Percentiles rank a stretch among this genome's conserved stretches.
Conservation (phyloP, 2,329 filamentous ascomycete genomes). For the Colletotrichum coccodes region DNA sequence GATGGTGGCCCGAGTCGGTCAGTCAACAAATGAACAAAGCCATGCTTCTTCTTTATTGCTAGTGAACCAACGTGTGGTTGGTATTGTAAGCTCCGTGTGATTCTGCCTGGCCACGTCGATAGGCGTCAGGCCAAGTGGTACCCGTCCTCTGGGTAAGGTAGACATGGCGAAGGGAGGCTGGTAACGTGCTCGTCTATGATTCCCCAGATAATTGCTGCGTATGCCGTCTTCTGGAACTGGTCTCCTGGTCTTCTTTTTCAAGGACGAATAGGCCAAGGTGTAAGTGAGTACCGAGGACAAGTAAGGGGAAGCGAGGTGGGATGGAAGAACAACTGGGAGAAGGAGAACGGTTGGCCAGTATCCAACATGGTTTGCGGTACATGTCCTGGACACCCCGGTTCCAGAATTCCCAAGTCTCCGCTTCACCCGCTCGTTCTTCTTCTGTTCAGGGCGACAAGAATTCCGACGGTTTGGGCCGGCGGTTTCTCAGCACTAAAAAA, state of each 20-base stretch:
- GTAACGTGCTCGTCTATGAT: not conserved
- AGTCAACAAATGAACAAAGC: conserved; percentile 12
- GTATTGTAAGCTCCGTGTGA: not conserved
- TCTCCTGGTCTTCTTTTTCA: not conserved
- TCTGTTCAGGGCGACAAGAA: conserved; percentile 1
- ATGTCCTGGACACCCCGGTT: not conserved
- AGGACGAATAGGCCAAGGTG: too few relatives aligned
- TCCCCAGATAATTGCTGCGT: not conserved
- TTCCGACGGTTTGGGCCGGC: conserved; percentile 22
- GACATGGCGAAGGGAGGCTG: not conserved
- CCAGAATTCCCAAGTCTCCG: too few relatives aligned
- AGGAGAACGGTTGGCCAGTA: too few relatives aligned
- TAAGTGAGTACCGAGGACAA: not conserved
- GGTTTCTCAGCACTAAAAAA: not conserved
- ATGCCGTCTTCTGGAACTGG: not conserved
- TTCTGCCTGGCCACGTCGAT: conserved; percentile 4
- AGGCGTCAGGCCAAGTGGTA: conserved; percentile 6
- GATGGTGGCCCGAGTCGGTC: not conserved
- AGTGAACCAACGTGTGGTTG: conserved; percentile 4
- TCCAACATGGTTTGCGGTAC: not conserved
- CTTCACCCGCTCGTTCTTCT: not conserved
- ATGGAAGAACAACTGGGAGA: not conserved
- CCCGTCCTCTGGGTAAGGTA: conserved; percentile 2
- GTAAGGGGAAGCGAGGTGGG: not conserved
- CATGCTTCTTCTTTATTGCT: not conserved